Evolutionary conservation across 2,329 filamentous ascomycete species (phyloP).

Genomic region (Pestalotiopsis sp.): DNA sequence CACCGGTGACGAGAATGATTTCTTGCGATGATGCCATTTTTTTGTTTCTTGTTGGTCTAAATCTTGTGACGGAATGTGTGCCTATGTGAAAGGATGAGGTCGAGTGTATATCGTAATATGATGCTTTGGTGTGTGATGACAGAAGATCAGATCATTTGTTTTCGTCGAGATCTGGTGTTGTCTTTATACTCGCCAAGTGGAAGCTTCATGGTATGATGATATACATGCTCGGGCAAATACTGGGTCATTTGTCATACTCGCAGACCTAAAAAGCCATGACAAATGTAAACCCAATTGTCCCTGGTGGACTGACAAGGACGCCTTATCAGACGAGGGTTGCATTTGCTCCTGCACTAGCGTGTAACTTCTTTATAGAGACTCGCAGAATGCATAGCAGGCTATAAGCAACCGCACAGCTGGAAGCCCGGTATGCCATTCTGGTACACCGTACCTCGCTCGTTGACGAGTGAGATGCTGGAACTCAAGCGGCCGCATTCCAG

Average conservation of each 20-base stretch:
- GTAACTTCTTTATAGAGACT: too few species aligned
- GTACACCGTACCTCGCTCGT: too few species aligned
- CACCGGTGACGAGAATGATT: slow-evolving; percentile 1
- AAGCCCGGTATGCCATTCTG: too few species aligned
- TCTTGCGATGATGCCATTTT: background rate
- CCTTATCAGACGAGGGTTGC: background rate
- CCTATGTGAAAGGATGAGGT: background rate
- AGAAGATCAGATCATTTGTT: background rate
- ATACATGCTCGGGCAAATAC: background rate
- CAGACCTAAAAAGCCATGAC: background rate
- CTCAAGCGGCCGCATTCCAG: too few species aligned
- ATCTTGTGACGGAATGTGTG: background rate
- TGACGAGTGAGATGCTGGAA: too few species aligned
- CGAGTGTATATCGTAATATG: background rate
- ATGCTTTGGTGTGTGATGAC: background rate
- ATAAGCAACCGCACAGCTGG: too few species aligned
- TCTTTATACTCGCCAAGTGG: background rate
- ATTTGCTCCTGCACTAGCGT: background rate
- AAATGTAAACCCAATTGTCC: background rate
- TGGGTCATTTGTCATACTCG: background rate
- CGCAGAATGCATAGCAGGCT: too few species aligned
- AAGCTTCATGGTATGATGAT: background rate
- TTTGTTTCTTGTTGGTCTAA: background rate
- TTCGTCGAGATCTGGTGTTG: background rate
- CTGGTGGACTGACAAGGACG: background rate